Evolutionary conservation across 2,329 filamentous ascomycete genomes (phyloP).

Genomic region (Cladophialophora chaetospira): DNA sequence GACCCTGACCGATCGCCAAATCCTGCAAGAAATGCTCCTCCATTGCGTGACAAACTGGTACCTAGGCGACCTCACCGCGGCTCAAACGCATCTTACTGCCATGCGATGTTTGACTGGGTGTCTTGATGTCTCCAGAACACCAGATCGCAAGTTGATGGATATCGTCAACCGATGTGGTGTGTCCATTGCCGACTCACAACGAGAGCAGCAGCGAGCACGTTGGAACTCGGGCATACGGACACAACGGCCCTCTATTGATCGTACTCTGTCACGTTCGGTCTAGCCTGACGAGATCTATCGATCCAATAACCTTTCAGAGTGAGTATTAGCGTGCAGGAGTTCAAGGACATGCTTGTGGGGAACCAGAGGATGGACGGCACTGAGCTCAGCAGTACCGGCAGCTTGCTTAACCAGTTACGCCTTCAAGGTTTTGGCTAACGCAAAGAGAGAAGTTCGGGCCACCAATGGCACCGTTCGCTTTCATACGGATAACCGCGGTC

Average conservation of each 20-base stretch:
- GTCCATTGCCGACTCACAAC: neutral
- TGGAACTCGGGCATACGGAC: neutral
- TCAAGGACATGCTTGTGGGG: neutral
- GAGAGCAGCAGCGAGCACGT: neutral
- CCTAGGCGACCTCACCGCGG: conserved; percentile 4
- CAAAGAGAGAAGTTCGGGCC: neutral
- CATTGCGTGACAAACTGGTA: conserved; percentile 17
- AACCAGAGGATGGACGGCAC: no score
- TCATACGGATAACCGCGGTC: no score
- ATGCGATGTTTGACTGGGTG: conserved; percentile 6
- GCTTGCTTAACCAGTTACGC: neutral
- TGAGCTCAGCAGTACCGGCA: no score
- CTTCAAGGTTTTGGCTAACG: neutral
- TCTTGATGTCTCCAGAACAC: conserved; percentile 1
- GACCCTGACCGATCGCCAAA: conserved; percentile 8
- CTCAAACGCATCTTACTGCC: conserved; percentile 8
- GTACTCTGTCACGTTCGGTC: neutral
- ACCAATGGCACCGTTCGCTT: neutral
- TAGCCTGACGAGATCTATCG: neutral
- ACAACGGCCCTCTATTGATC: neutral
- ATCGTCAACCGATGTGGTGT: conserved; percentile 7
- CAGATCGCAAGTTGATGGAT: conserved; percentile 9
- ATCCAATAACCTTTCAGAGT: neutral
- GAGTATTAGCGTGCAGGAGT: neutral
- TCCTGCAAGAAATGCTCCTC: conserved; percentile 12